These are phyloP conservation scores for Phialemonium atrogriseum DNA, from an alignment of 2,329 filamentous ascomycete genomes.

Conservation along the genomic window DNA sequence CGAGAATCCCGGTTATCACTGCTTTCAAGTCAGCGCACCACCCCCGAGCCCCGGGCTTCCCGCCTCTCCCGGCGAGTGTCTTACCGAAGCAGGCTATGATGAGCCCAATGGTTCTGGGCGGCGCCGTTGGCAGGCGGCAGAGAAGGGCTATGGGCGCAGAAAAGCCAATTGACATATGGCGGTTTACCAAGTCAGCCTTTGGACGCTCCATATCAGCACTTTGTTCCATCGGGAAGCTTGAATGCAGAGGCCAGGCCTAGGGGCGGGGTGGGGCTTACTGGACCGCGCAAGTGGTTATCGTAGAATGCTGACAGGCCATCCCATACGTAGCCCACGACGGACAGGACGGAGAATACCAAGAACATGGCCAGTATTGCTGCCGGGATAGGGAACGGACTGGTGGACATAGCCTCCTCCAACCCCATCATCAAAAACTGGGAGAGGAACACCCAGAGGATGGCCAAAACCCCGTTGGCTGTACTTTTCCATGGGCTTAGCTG, in stretches of 20 bases:
- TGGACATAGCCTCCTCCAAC: slow-evolving; percentile 19
- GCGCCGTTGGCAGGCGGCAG: slow-evolving; percentile 22
- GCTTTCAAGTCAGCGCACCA: neutral
- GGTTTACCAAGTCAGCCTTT: slow-evolving; percentile 41
- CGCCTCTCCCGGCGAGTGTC: too few species aligned
- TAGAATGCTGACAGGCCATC: slow-evolving; percentile 19
- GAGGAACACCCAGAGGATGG: slow-evolving; percentile 27
- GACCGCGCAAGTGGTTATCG: slow-evolving; percentile 8
- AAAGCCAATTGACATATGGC: slow-evolving; percentile 42
- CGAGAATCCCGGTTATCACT: slow-evolving; percentile 24
- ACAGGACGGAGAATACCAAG: slow-evolving; percentile 5
- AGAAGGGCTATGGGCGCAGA: slow-evolving; percentile 41
- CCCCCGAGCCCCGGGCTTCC: neutral
- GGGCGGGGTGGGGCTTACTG: slow-evolving; percentile 7
- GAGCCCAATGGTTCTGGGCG: slow-evolving; percentile 26
- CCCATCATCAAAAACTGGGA: slow-evolving; percentile 39
- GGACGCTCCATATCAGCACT: slow-evolving; percentile 5
- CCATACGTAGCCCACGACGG: neutral
- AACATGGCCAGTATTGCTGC: slow-evolving; percentile 40
- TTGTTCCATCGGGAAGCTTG: too few species aligned
- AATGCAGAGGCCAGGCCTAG: too few species aligned
- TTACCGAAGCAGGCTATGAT: slow-evolving; percentile 37
- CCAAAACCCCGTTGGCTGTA: slow-evolving; percentile 23
- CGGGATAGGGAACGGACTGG: slow-evolving; percentile 24
- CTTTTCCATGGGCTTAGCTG: too few species aligned